These are phyloP conservation scores for Diddensiella transvaalensis DNA, from an alignment of 805 yeast species.

Conservation along the genomic window DNA sequence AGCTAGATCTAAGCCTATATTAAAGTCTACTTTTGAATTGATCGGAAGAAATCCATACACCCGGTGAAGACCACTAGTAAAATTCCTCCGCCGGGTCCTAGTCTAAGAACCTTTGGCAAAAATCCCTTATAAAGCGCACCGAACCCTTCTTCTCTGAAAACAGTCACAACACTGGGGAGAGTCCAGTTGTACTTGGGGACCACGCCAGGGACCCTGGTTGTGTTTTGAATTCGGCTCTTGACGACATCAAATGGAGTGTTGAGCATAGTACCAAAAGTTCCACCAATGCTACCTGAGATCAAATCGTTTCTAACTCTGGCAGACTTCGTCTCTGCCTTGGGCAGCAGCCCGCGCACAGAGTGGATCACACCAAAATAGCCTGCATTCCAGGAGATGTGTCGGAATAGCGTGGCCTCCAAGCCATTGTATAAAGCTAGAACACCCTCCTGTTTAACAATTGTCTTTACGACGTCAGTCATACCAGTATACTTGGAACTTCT, in stretches of 20 bases:
- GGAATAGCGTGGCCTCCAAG: slow-evolving; percentile 94
- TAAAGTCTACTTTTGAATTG: slow-evolving; percentile 9
- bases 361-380: slow-evolving; percentile 95
- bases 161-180: slow-evolving; percentile 66
- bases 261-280: slow-evolving; percentile 90
- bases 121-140: slow-evolving; percentile 92
- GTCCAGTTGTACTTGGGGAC: slow-evolving; percentile 91
- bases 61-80: slow-evolving; percentile 93
- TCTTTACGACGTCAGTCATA: slow-evolving; percentile 74
- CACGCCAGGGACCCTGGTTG: slow-evolving; percentile 63
- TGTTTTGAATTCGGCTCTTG: slow-evolving; percentile 89
- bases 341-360: slow-evolving; percentile 77
- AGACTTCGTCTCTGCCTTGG: slow-evolving; percentile 64
- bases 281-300: slow-evolving; percentile 93
- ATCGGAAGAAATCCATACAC: slow-evolving; percentile 82
- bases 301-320: slow-evolving; percentile 84
- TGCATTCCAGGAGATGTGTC: slow-evolving; percentile 96
- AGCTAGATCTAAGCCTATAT: neutral
- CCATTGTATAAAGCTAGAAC: slow-evolving; percentile 85
- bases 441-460: slow-evolving; percentile 74
- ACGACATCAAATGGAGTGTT: slow-evolving; percentile 97
- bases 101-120: slow-evolving; percentile 92
- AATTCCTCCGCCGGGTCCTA: slow-evolving; percentile 99
- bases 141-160: slow-evolving; percentile 88
- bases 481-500: slow-evolving; percentile 75